Conservation (phyloP, 345 rosid genomes). For the Iberis pinnata region DNA sequence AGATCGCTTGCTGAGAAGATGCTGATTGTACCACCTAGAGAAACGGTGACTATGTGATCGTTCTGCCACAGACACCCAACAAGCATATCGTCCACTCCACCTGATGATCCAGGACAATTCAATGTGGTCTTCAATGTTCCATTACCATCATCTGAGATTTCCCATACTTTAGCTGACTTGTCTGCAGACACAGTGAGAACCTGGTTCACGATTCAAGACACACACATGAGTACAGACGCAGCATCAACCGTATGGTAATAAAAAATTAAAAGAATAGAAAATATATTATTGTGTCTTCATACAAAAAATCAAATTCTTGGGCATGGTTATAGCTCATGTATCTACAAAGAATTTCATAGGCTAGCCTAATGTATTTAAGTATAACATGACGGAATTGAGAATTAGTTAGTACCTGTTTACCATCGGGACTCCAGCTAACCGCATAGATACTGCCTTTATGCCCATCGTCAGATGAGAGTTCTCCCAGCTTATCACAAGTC, state of each 20-base stretch:
- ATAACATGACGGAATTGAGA: background rate
- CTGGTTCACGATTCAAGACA: slow-evolving; percentile 36
- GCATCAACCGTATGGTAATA: background rate
- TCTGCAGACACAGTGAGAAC: slow-evolving; percentile 90
- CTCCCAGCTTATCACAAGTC: slow-evolving; percentile 69
- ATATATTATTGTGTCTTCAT: background rate
- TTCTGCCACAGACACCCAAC: slow-evolving; percentile 96
- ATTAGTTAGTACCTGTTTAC: slow-evolving; percentile 61
- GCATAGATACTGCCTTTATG: slow-evolving; percentile 94
- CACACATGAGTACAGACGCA: background rate
- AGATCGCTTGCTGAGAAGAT: slow-evolving; percentile 71
- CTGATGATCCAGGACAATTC: slow-evolving; percentile 54
- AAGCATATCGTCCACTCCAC: slow-evolving; percentile 90
- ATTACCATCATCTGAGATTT: slow-evolving; percentile 60
- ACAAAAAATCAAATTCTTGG: background rate
- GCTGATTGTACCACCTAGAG: slow-evolving; percentile 84
- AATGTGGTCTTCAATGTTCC: slow-evolving; percentile 66
- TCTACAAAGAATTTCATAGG: no score
- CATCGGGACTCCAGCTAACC: slow-evolving; percentile 88
- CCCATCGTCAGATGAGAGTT: slow-evolving; percentile 63
- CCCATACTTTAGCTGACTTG: slow-evolving; percentile 95
- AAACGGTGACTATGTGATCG: slow-evolving; percentile 75
- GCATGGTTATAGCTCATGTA: no score
- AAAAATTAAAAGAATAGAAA: background rate
- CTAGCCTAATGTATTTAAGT: background rate